phyloP scores from a whole-genome alignment of 345 rosid genomes.

The Gossypium turneri region DNA sequence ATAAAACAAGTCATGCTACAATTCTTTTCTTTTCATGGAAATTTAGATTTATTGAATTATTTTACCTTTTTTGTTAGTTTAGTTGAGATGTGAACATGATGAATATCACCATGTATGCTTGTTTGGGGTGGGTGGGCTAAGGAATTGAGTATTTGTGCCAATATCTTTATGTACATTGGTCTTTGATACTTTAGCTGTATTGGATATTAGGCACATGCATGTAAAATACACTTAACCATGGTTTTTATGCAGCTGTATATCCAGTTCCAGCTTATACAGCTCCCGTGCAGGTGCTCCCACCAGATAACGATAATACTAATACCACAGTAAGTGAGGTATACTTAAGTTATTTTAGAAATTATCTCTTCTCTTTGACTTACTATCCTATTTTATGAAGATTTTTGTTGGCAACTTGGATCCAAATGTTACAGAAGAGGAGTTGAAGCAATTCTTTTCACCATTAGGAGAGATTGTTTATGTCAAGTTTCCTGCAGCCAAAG shows the following conservation, averaged over 20 bases:
- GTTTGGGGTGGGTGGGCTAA: neutral
- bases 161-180: neutral
- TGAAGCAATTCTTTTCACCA: conserved; percentile 67
- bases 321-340: conserved; percentile 53
- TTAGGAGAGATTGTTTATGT: conserved; percentile 74
- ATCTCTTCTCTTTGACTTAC: conserved; percentile 19
- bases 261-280: conserved; percentile 61
- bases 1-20: neutral
- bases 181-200: neutral
- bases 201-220: neutral
- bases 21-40: neutral
- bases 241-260: conserved; percentile 47
- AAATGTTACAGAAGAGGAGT: conserved; percentile 76
- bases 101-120: neutral
- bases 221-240: conserved; percentile 13
- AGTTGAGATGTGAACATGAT: neutral
- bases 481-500: conserved; percentile 81
- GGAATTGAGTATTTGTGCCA: neutral
- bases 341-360: neutral
- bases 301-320: conserved; percentile 68
- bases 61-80: neutral
- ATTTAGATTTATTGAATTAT: neutral
- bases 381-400: conserved; percentile 48
- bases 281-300: conserved; percentile 56
- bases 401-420: conserved; percentile 77